Base-by-base conservation (phyloP, 1,139 yeast species). In the Kodamaea fungicola region DNA sequence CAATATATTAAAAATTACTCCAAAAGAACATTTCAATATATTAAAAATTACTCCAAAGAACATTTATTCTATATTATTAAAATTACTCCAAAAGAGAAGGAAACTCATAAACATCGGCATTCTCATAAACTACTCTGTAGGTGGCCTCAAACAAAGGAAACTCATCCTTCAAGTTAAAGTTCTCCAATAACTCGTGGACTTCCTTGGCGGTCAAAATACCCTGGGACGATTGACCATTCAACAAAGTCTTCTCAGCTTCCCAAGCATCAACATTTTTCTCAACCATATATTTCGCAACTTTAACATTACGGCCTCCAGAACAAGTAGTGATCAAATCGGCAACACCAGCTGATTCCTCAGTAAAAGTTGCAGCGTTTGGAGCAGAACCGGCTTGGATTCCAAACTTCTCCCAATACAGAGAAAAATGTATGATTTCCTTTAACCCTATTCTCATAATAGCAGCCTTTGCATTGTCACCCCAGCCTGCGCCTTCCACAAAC, bases 381-480 rank as follows among this genome's bases (percentile, higher is more conserved):
- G 76, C 76, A 26, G 92, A 84, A 57, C 77, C 77, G 47, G 76
- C 75, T 46, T 59, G 58, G 53, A 80, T 76, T 35, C 95, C 94
- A 61, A 90, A 90, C 62, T 77, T 78, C 49, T 67, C 49, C 57
- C 66, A 67, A 59, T 68, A 67, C 9, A 67, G 61, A 12, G 75
- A 71, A 53, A 71, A 71, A 47, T 60, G 66, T 59, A 88, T 83
- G 66, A 83, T 87, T 68, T 90, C 97, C 54, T 82, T 74, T 42
- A 90, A 65, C 35, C 97, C 97, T 50, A 94, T 81, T 69, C 97
- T 80, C 90, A 89, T 88, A 53, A 90, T 79, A 35, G 97, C 97
- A 35, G 96, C 85, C 65, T 89, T 87, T 50, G 97, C 96, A 59
- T 90, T 90, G 67, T 88, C 96, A 60, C 97, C 97, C 97, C 97